Percentiles rank a stretch among this genome's conserved stretches.
Conservation (phyloP, 1,284 basidiomycete genomes). For the Cystobasidium pallidum region DNA sequence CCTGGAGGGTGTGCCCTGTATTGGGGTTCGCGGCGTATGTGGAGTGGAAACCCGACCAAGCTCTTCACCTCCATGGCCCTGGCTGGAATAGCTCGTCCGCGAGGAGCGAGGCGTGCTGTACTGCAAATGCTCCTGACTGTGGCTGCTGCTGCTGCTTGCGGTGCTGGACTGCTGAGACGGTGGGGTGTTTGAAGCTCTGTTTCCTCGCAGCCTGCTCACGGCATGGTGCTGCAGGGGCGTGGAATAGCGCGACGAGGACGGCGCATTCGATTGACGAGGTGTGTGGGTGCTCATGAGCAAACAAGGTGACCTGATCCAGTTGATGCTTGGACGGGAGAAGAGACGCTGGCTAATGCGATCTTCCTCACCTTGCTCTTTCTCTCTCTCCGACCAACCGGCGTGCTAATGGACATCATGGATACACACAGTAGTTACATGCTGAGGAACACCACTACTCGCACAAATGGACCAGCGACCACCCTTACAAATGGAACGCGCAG, state of each 20-base stretch:
- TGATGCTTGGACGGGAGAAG: too few relatives aligned
- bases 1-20: conserved; percentile 24
- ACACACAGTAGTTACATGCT: too few relatives aligned
- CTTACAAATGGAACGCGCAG: too few relatives aligned
- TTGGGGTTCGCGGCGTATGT: conserved; percentile 15
- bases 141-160: not conserved
- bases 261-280: not conserved
- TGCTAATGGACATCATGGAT: too few relatives aligned
- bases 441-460: too few relatives aligned
- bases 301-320: too few relatives aligned
- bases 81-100: not conserved
- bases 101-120: conserved; percentile 8
- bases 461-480: too few relatives aligned
- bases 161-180: not conserved
- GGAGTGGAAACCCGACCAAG: not conserved
- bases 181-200: not conserved
- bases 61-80: not conserved
- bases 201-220: conserved; percentile 11
- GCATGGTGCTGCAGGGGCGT: conserved; percentile 30
- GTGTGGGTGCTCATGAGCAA: not conserved
- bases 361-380: too few relatives aligned
- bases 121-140: not conserved
- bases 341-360: too few relatives aligned
- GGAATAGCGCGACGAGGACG: conserved; percentile 25
- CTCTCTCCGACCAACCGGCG: too few relatives aligned